A percentile compares a stretch with the other conserved stretches of the same genome.
phyloP scores from a whole-genome alignment of 306 rosid species.

The Inga laurina region DNA sequence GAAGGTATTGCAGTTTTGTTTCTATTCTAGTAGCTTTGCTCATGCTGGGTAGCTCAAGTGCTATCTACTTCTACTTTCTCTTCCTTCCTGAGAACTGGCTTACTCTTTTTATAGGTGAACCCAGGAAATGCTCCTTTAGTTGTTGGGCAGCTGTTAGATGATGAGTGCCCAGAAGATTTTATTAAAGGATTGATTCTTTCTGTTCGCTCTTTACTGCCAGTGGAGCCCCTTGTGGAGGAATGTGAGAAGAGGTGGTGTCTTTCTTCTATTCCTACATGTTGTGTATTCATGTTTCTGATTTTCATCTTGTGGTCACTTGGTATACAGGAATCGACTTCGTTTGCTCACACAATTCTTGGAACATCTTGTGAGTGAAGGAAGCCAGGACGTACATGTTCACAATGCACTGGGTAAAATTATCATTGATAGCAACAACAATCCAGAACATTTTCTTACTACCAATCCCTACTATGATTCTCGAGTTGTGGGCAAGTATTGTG shows the following conservation, averaged over 20 bases:
- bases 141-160: slow-evolving; percentile 97
- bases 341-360: slow-evolving; percentile 95
- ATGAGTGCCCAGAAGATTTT: slow-evolving; percentile 99
- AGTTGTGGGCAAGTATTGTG: slow-evolving; percentile 99
- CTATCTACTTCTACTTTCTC: not conserved
- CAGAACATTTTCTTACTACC: slow-evolving; percentile 98
- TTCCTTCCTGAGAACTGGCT: not conserved
- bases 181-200: slow-evolving; percentile 96
- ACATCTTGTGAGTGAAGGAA: slow-evolving; percentile 99
- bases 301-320: slow-evolving; percentile 27
- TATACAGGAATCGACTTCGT: slow-evolving; percentile 91
- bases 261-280: slow-evolving; percentile 15
- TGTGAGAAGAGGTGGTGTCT: slow-evolving; percentile 90
- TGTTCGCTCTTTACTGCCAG: slow-evolving; percentile 98
- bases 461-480: slow-evolving; percentile 99
- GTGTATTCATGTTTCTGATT: slow-evolving; percentile 26
- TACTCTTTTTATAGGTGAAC: slow-evolving; percentile 69
- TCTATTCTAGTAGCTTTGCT: slow-evolving; percentile 1
- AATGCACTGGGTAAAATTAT: slow-evolving; percentile 98
- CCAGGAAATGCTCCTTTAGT: slow-evolving; percentile 99
- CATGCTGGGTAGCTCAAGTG: not conserved
- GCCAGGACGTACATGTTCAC: slow-evolving; percentile 99
- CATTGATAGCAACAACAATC: slow-evolving; percentile 97
- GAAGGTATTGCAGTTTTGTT: slow-evolving; percentile 61
- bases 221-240: slow-evolving; percentile 97